phyloP scores from a whole-genome alignment of 192 early-diverging fungal species.

The Diversispora eburnea region DNA sequence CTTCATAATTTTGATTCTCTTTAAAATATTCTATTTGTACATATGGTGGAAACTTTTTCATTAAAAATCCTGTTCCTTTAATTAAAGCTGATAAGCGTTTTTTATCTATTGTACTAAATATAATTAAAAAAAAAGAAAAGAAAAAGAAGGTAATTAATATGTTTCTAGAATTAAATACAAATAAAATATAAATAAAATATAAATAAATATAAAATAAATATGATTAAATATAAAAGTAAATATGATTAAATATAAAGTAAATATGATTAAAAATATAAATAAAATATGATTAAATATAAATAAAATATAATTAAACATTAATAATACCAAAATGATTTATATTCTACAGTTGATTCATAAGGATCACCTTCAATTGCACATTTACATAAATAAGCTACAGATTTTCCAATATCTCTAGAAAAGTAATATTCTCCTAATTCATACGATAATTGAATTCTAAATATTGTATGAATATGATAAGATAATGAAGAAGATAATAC shows the following conservation, averaged over 20 bases:
- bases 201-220: no score
- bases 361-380: slow-evolving; percentile 3
- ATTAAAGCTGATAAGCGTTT: not conserved
- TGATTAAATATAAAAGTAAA: no score
- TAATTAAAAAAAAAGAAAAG: not conserved
- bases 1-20: not conserved
- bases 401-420: not conserved
- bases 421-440: slow-evolving; percentile 21
- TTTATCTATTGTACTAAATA: slow-evolving; percentile 1
- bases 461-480: not conserved
- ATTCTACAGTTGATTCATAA: not conserved
- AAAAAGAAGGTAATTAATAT: not conserved
- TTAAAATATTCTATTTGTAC: slow-evolving; percentile 10
- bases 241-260: no score
- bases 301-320: not conserved
- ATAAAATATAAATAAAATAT: not conserved
- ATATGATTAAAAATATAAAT: not conserved
- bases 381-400: slow-evolving; percentile 14
- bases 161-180: no score
- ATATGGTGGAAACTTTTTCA: not conserved
- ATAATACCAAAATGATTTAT: slow-evolving; percentile 5
- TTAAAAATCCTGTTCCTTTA: not conserved
- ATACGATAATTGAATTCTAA: slow-evolving; percentile 3
- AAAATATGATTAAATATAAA: not conserved
- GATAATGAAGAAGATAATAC: not conserved